Evolutionary conservation across 306 rosid genomes (phyloP).

Genomic region (Quercus glauca): DNA sequence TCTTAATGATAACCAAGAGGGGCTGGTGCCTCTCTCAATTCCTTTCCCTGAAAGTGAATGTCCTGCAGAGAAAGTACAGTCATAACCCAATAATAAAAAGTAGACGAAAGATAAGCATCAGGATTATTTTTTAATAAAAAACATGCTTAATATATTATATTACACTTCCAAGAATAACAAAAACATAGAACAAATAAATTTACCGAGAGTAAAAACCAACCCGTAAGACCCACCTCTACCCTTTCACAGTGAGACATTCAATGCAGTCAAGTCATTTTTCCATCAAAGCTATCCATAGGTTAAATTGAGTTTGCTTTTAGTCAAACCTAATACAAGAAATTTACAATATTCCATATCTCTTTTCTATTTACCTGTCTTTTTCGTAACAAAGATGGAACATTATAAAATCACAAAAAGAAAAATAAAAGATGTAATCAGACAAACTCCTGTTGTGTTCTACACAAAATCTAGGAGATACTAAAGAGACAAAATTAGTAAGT

Average conservation of each 20-base stretch:
- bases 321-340: neutral
- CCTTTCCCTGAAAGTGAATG: slow-evolving; percentile 65
- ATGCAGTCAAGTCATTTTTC: neutral
- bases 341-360: neutral
- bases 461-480: no score
- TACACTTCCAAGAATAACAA: neutral
- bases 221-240: neutral
- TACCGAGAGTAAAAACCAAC: neutral
- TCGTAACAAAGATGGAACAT: neutral
- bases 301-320: neutral
- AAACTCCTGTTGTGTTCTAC: neutral
- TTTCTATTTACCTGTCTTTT: neutral
- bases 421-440: neutral
- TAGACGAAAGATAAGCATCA: neutral
- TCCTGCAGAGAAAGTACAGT: slow-evolving; percentile 47
- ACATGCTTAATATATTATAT: neutral
- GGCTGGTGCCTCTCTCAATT: slow-evolving; percentile 72
- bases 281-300: neutral
- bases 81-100: neutral
- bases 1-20: slow-evolving; percentile 62
- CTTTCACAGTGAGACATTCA: neutral
- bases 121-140: neutral
- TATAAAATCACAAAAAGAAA: neutral
- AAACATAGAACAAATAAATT: neutral
- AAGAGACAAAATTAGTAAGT: no score